Evolutionary conservation across 139 green algal genomes (phyloP).

Genomic region (Trebouxia sp.): DNA sequence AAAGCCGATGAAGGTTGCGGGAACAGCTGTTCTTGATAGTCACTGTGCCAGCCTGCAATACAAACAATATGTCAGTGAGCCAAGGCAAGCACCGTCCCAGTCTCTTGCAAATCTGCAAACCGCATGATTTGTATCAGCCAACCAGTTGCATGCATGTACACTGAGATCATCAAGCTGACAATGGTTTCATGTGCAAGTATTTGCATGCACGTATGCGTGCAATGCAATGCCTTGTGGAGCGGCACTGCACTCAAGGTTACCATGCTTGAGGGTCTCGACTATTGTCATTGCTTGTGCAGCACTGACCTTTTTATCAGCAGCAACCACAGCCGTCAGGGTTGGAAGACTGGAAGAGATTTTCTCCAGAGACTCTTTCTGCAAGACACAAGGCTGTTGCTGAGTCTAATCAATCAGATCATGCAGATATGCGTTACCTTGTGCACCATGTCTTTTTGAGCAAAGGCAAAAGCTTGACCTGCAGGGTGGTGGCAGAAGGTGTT

Average conservation of each 20-base stretch:
- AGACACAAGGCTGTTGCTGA: neutral
- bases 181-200: neutral
- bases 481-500: neutral
- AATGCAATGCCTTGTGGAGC: neutral
- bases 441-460: constrained; percentile 40
- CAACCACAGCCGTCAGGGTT: constrained; percentile 47
- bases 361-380: constrained; percentile 50
- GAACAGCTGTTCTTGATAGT: constrained; percentile 65
- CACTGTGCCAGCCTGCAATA: constrained; percentile 39
- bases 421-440: constrained; percentile 34
- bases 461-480: constrained; percentile 24
- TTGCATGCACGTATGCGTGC: neutral
- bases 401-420: too few relatives aligned
- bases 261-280: neutral
- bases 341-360: neutral
- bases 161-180: neutral
- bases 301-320: constrained; percentile 48
- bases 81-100: neutral
- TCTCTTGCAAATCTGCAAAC: neutral
- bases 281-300: neutral
- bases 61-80: neutral
- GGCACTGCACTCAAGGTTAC: neutral
- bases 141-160: neutral
- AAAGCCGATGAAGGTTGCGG: constrained; percentile 64
- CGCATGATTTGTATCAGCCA: neutral